Evolutionary conservation across 106 monocot species (phyloP).

Genomic region (Chionographis japonica): DNA sequence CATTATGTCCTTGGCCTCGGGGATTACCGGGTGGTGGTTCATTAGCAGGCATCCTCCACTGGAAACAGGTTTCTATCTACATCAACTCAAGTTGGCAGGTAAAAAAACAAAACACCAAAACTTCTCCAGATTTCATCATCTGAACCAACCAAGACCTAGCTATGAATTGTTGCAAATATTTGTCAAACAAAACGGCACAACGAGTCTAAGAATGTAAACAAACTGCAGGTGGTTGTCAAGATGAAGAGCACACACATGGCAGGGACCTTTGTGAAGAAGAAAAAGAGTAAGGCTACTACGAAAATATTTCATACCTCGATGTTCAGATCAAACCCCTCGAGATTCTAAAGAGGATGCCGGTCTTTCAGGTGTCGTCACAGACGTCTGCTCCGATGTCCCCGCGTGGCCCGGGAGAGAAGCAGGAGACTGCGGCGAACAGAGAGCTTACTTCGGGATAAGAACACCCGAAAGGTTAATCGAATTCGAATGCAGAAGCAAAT

Average conservation of each 20-base stretch:
- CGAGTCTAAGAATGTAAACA: not conserved
- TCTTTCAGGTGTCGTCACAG: conserved; percentile 28
- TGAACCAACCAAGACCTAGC: not conserved
- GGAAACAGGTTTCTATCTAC: conserved; percentile 48
- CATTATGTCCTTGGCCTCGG: too few species aligned
- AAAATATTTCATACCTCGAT: not conserved
- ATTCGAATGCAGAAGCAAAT: conserved; percentile 37
- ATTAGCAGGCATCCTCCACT: conserved; percentile 43
- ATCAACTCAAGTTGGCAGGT: conserved; percentile 47
- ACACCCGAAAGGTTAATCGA: conserved; percentile 42
- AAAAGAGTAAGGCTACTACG: conserved; percentile 33
- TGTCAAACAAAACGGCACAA: not conserved
- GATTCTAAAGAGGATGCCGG: not conserved
- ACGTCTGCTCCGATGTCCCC: conserved; percentile 23
- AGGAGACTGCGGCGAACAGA: conserved; percentile 15
- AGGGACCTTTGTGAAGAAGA: conserved; percentile 56
- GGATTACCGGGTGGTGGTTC: too few species aligned
- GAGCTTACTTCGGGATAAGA: conserved; percentile 41
- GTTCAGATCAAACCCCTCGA: not conserved
- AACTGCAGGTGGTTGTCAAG: conserved; percentile 41
- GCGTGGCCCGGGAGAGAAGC: conserved; percentile 44
- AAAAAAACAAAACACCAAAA: not conserved
- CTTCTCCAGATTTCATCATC: not conserved
- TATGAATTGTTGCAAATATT: not conserved
- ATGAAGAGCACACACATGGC: conserved; percentile 59